Percentiles rank a stretch among this genome's conserved stretches.
Evolutionary conservation across 495 filamentous ascomycete species (phyloP).

Genomic region (Xylaria acuta): DNA sequence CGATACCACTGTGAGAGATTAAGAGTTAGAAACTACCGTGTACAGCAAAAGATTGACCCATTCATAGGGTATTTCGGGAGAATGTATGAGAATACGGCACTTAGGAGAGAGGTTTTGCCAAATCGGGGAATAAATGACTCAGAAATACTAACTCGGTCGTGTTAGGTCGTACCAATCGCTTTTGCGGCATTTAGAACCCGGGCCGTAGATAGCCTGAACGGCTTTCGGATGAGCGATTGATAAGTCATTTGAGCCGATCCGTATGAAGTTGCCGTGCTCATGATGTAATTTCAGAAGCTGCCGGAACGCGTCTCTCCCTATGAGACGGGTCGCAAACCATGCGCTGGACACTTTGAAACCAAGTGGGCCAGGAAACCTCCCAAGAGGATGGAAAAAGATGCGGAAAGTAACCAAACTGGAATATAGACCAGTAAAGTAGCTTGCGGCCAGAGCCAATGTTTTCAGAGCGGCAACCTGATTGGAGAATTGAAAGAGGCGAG

Average conservation of each 20-base stretch:
- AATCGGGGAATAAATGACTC: too few species aligned
- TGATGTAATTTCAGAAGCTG: conserved; percentile 36
- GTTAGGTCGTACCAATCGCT: conserved; percentile 41
- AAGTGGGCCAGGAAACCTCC: conserved; percentile 48
- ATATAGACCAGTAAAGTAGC: conserved; percentile 44
- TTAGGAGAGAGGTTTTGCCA: too few species aligned
- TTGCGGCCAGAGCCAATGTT: conserved; percentile 25
- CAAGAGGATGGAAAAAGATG: conserved; percentile 43
- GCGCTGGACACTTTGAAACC: conserved; percentile 44
- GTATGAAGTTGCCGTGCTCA: conserved; percentile 50
- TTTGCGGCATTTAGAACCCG: conserved; percentile 41
- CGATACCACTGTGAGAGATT: too few species aligned
- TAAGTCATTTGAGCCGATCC: conserved; percentile 49
- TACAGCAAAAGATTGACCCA: too few species aligned
- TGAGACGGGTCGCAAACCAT: conserved; percentile 31
- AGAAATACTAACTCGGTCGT: too few species aligned
- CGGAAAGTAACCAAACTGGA: conserved; percentile 48
- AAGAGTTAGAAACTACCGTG: too few species aligned
- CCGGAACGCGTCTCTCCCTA: conserved; percentile 40
- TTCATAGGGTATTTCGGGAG: too few species aligned
- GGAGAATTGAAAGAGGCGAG: neutral
- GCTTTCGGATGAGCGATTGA: conserved; percentile 45
- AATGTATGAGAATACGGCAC: too few species aligned
- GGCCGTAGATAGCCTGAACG: conserved; percentile 39
- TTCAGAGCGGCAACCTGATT: neutral